Evolutionary conservation across 2,329 filamentous ascomycete species (phyloP).

Genomic region (Pseudogymnoascus verrucosus): DNA sequence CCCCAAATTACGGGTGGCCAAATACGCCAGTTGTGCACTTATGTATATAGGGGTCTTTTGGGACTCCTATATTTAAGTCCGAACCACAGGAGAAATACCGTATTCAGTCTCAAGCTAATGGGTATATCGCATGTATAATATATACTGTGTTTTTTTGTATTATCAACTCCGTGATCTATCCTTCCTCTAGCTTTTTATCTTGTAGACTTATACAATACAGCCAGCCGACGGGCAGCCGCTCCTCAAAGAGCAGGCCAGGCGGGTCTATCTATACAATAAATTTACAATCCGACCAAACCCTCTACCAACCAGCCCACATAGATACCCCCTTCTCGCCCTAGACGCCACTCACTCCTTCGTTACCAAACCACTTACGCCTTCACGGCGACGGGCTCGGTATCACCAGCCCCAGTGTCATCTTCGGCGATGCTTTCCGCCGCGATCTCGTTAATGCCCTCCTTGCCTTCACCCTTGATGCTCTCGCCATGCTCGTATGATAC

Average conservation of each 20-base stretch:
- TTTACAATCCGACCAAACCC: neutral
- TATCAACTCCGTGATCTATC: constrained; percentile 1
- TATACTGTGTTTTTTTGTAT: neutral
- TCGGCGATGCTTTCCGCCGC: constrained; percentile 14
- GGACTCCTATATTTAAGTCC: neutral
- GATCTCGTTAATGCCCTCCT: constrained; percentile 27
- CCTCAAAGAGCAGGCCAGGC: constrained; percentile 2
- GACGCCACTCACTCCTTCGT: neutral
- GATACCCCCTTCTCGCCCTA: neutral
- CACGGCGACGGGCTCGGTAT: neutral
- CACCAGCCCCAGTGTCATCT: neutral
- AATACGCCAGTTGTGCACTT: neutral
- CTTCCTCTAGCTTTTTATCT: constrained; percentile 3
- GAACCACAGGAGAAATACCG: neutral
- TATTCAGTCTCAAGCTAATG: too few species aligned
- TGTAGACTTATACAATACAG: constrained; percentile 4
- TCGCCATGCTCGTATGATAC: constrained; percentile 53
- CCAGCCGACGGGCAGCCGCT: neutral
- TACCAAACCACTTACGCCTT: neutral
- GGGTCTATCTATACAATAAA: constrained; percentile 7
- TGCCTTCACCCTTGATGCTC: constrained; percentile 44
- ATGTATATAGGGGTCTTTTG: neutral
- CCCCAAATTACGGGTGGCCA: neutral
- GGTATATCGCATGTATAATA: neutral
- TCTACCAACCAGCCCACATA: neutral